Evolutionary conservation across 495 filamentous ascomycete species (phyloP).

Genomic region (Penicillium pulvis): DNA sequence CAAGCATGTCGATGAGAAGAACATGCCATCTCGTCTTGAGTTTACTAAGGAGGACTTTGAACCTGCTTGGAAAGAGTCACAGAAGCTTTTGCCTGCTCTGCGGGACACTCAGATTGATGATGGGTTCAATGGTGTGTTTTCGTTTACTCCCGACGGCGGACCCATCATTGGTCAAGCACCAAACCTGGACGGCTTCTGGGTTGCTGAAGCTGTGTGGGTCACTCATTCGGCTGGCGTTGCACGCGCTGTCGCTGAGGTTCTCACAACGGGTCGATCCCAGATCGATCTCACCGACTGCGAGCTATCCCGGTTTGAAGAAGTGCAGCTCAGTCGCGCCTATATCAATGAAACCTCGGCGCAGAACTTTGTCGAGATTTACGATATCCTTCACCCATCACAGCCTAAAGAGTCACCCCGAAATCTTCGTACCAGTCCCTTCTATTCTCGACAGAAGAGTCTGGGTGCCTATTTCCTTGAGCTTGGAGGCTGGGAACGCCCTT

Average conservation of each 20-base stretch:
- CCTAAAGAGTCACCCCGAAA: slow-evolving; percentile 49
- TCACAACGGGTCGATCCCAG: slow-evolving; percentile 46
- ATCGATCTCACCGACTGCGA: slow-evolving; percentile 53
- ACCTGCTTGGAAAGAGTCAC: slow-evolving; percentile 49
- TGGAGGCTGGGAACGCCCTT: slow-evolving; percentile 54
- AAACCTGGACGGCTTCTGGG: slow-evolving; percentile 51
- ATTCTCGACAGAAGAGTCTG: slow-evolving; percentile 45
- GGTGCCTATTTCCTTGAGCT: slow-evolving; percentile 52
- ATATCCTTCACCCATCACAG: slow-evolving; percentile 53
- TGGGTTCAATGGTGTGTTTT: slow-evolving; percentile 56
- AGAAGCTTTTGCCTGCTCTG: slow-evolving; percentile 46
- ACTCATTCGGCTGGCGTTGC: slow-evolving; percentile 58
- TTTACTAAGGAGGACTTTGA: slow-evolving; percentile 52
- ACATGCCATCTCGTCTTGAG: slow-evolving; percentile 54
- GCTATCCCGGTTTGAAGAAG: slow-evolving; percentile 51
- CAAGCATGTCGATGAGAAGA: slow-evolving; percentile 47
- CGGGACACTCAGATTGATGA: slow-evolving; percentile 44
- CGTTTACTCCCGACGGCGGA: slow-evolving; percentile 55
- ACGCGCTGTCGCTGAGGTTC: slow-evolving; percentile 48
- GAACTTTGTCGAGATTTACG: slow-evolving; percentile 56
- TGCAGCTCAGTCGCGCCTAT: slow-evolving; percentile 46
- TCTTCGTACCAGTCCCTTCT: slow-evolving; percentile 49
- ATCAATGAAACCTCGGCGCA: slow-evolving; percentile 50
- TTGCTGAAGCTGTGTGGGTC: slow-evolving; percentile 58
- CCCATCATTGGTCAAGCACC: slow-evolving; percentile 51